Conservation (phyloP, 1,284 basidiomycete species). For the Abortiporus biennis region DNA sequence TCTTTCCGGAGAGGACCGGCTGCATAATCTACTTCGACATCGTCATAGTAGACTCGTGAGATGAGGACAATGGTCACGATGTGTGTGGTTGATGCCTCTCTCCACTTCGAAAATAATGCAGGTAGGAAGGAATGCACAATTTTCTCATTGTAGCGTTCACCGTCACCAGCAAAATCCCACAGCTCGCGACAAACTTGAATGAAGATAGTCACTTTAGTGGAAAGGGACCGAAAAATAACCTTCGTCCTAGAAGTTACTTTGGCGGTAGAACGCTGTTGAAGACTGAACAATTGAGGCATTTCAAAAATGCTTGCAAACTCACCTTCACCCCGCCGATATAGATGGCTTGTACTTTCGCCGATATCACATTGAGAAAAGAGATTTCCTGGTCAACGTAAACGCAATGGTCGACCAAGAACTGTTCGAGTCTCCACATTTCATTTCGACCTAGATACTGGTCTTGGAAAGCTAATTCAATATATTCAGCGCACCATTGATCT, state of each 20-base stretch:
- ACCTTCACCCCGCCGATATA: conserved; percentile 64
- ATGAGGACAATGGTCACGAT: conserved; percentile 93
- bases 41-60: conserved; percentile 90
- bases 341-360: conserved; percentile 75
- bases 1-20: conserved; percentile 71
- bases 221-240: conserved; percentile 85
- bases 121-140: conserved; percentile 92
- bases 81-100: conserved; percentile 83
- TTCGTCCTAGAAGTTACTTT: conserved; percentile 83
- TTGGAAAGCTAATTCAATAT: conserved; percentile 84
- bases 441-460: conserved; percentile 91
- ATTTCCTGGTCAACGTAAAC: conserved; percentile 68
- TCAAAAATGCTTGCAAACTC: conserved; percentile 14
- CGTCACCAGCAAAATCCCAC: conserved; percentile 97
- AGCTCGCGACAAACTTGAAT: conserved; percentile 95
- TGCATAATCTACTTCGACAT: conserved; percentile 74
- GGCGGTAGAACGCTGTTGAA: conserved; percentile 68
- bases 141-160: conserved; percentile 95
- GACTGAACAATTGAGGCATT: conserved; percentile 2
- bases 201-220: conserved; percentile 89
- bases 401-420: conserved; percentile 74
- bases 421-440: conserved; percentile 87
- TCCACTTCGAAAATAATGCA: conserved; percentile 78
- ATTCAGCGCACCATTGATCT: conserved; percentile 63
- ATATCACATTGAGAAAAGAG: conserved; percentile 71